Evolutionary conservation across 2,329 filamentous ascomycete species (phyloP).

Genomic region (Coleophoma eucalyptorum): DNA sequence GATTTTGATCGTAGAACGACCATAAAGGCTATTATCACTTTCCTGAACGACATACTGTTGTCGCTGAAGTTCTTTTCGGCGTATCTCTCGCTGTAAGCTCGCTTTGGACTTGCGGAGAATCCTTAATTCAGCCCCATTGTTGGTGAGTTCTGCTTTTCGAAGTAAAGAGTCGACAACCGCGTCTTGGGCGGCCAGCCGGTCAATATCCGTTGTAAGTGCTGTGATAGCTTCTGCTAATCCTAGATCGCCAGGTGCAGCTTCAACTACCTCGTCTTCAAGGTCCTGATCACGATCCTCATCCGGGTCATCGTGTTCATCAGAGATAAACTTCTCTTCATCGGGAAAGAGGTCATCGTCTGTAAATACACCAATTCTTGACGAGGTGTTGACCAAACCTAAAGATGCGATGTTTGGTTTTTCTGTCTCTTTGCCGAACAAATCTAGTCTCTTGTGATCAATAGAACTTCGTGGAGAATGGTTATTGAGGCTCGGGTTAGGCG

Average conservation of each 20-base stretch:
- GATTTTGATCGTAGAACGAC: slow-evolving; percentile 83
- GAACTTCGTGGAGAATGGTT: slow-evolving; percentile 60
- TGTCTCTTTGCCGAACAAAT: slow-evolving; percentile 38
- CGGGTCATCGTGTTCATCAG: slow-evolving; percentile 79
- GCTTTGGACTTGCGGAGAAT: slow-evolving; percentile 93
- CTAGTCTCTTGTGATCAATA: slow-evolving; percentile 47
- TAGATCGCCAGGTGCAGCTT: slow-evolving; percentile 91
- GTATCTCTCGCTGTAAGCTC: slow-evolving; percentile 87
- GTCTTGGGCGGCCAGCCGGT: slow-evolving; percentile 82
- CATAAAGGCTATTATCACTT: slow-evolving; percentile 95
- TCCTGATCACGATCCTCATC: slow-evolving; percentile 52
- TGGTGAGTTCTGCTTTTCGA: slow-evolving; percentile 92
- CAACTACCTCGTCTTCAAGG: slow-evolving; percentile 79
- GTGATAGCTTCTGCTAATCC: slow-evolving; percentile 91
- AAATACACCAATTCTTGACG: slow-evolving; percentile 88
- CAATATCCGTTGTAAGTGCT: slow-evolving; percentile 83
- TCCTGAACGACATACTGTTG: slow-evolving; percentile 98
- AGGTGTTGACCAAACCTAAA: slow-evolving; percentile 82
- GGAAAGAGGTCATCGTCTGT: slow-evolving; percentile 89
- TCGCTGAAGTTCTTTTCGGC: slow-evolving; percentile 89
- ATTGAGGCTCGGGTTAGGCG: slow-evolving; percentile 45
- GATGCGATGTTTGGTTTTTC: slow-evolving; percentile 87
- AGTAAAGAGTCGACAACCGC: slow-evolving; percentile 88
- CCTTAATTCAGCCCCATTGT: slow-evolving; percentile 88
- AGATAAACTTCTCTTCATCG: slow-evolving; percentile 79